phyloP scores from a whole-genome alignment of 208 protist genomes.

The Polymyxa betae region DNA sequence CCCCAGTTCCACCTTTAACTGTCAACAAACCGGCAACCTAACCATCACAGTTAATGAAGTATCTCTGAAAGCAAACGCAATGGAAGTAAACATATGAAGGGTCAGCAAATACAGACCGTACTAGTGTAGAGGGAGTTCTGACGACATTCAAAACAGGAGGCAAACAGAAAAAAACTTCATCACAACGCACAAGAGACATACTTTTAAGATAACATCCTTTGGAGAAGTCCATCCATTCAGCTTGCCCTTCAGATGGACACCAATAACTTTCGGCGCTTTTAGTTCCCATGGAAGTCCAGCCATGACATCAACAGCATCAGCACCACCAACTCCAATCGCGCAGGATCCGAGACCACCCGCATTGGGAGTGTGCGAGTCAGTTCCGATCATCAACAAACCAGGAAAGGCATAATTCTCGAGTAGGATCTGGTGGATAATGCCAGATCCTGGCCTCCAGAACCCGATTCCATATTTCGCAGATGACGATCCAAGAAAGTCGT shows the following conservation, averaged over 20 bases:
- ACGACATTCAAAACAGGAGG: background rate
- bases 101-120: background rate
- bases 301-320: constrained; percentile 86
- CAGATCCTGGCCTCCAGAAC: constrained; percentile 79
- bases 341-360: constrained; percentile 74
- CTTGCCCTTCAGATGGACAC: constrained; percentile 81
- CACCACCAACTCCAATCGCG: constrained; percentile 81
- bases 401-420: constrained; percentile 81
- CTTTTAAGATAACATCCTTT: constrained; percentile 84
- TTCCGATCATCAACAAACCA: constrained; percentile 78
- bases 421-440: constrained; percentile 84
- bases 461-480: constrained; percentile 76
- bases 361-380: constrained; percentile 78
- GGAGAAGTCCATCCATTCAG: constrained; percentile 73
- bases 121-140: background rate
- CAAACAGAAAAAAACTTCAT: background rate
- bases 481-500: constrained; percentile 77
- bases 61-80: too few relatives aligned
- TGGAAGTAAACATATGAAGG: too few relatives aligned
- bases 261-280: constrained; percentile 83
- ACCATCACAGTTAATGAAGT: background rate
- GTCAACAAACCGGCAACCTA: constrained; percentile 79
- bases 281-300: constrained; percentile 81
- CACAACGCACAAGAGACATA: background rate
- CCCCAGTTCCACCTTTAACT: constrained; percentile 78